A percentile compares a stretch with the other conserved stretches of the same genome.
phyloP scores from a whole-genome alignment of 2,329 filamentous ascomycete genomes.

The Diaporthe sp. region DNA sequence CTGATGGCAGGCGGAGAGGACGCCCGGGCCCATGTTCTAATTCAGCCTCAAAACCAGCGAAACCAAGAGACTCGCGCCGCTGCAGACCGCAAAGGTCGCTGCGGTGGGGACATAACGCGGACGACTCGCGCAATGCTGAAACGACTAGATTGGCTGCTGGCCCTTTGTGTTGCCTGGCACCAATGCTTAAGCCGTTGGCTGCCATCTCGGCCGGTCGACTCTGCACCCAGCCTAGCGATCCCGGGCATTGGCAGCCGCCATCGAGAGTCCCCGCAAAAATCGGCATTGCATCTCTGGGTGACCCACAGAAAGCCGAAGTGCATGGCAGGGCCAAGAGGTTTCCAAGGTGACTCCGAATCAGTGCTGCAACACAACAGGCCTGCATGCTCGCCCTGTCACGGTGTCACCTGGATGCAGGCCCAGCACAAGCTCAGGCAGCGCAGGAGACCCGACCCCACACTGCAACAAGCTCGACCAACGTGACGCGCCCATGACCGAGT shows the following conservation, averaged over 20 bases:
- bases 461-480: constrained; percentile 1
- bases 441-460: constrained; percentile 23
- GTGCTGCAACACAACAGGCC: constrained; percentile 4
- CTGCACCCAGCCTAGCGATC: constrained; percentile 27
- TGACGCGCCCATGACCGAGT: not conserved
- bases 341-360: constrained; percentile 14
- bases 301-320: constrained; percentile 35
- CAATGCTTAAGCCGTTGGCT: constrained; percentile 23
- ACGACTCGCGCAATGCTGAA: constrained; percentile 3
- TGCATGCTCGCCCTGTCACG: not conserved
- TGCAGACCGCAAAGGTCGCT: constrained; percentile 23
- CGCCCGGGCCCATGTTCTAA: not conserved
- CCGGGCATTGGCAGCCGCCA: constrained; percentile 1
- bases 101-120: not conserved
- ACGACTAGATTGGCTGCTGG: constrained; percentile 5
- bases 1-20: constrained; percentile 2
- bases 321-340: constrained; percentile 10
- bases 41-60: constrained; percentile 18
- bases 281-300: constrained; percentile 18
- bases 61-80: constrained; percentile 2
- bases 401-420: not conserved
- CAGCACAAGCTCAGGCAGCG: not conserved
- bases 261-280: constrained; percentile 29
- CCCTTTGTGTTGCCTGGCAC: constrained; percentile 17
- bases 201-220: constrained; percentile 28